A percentile compares a stretch with the other conserved stretches of the same genome.
Conservation (phyloP, 2,329 filamentous ascomycete genomes). For the Phoma herbarum region DNA sequence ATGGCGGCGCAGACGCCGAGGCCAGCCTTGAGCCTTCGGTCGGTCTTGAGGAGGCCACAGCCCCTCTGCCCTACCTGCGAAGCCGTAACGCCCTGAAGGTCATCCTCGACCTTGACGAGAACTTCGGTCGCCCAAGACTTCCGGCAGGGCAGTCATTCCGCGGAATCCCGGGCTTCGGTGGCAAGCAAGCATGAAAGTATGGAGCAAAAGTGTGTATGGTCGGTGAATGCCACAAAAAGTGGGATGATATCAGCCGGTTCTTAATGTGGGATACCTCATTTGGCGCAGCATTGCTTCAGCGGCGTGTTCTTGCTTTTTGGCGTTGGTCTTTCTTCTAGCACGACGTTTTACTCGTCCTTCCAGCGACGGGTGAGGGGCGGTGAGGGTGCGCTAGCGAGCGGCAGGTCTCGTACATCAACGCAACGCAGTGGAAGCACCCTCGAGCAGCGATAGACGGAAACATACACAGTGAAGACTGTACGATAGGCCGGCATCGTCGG, state of each 20-base stretch:
- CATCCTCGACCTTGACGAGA: constrained; percentile 91
- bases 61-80: constrained; percentile 71
- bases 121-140: constrained; percentile 81
- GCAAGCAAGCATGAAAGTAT: constrained; percentile 38
- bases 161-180: constrained; percentile 50
- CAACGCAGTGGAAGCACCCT: constrained; percentile 23
- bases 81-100: constrained; percentile 95
- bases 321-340: constrained; percentile 29
- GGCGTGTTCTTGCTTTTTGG: constrained; percentile 40
- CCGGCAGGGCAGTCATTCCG: constrained; percentile 52
- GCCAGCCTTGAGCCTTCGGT: constrained; percentile 67
- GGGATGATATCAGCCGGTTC: constrained; percentile 44
- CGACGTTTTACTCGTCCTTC: constrained; percentile 28
- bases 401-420: constrained; percentile 30
- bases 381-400: constrained; percentile 18
- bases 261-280: constrained; percentile 32
- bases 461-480: constrained; percentile 32
- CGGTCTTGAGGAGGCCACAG: constrained; percentile 69
- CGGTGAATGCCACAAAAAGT: constrained; percentile 29
- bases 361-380: constrained; percentile 29
- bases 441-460: constrained; percentile 27
- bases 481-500: constrained; percentile 25
- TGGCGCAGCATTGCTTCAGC: constrained; percentile 36
- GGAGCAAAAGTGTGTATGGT: constrained; percentile 26
- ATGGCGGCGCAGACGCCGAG: constrained; percentile 64